These are phyloP conservation scores for Trametes elegans DNA, from an alignment of 768 basidiomycete species.

Conservation along the genomic window DNA sequence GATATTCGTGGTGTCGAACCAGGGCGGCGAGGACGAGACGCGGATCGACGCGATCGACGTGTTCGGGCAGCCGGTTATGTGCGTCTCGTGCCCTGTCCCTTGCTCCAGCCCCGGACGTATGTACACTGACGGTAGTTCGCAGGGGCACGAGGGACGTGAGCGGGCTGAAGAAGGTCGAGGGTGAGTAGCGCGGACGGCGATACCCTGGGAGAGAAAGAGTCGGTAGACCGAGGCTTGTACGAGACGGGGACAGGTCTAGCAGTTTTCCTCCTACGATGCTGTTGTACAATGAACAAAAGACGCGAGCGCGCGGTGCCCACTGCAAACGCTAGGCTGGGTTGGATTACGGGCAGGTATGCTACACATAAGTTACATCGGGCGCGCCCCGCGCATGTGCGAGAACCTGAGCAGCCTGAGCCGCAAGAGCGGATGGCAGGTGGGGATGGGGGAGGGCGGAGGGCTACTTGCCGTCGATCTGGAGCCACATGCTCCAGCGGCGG, in stretches of 20 bases:
- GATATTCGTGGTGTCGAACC: slow-evolving; percentile 71
- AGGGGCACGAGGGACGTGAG: slow-evolving; percentile 29
- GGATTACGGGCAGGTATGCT: too few relatives aligned
- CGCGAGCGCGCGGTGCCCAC: neutral
- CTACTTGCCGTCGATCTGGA: slow-evolving; percentile 73
- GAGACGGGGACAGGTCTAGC: neutral
- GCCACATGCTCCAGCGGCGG: slow-evolving; percentile 79
- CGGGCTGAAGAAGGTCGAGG: slow-evolving; percentile 27
- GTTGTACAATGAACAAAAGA: neutral
- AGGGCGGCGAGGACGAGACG: slow-evolving; percentile 61
- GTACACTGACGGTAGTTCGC: neutral
- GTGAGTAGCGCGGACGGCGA: slow-evolving; percentile 14
- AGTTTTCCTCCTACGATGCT: too few relatives aligned
- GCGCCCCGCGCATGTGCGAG: too few relatives aligned
- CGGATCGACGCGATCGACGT: slow-evolving; percentile 68
- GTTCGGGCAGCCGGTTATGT: slow-evolving; percentile 59
- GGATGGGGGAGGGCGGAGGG: neutral
- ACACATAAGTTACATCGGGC: too few relatives aligned
- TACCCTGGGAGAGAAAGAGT: neutral
- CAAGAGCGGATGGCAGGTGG: neutral
- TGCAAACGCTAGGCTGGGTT: too few relatives aligned
- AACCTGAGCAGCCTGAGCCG: neutral
- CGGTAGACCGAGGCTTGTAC: neutral
- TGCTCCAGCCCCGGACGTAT: neutral
- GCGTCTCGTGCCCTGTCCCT: slow-evolving; percentile 27